These are phyloP conservation scores for Calonectria pseudoturangicola DNA, from an alignment of 2,329 filamentous ascomycete genomes.

Conservation along the genomic window DNA sequence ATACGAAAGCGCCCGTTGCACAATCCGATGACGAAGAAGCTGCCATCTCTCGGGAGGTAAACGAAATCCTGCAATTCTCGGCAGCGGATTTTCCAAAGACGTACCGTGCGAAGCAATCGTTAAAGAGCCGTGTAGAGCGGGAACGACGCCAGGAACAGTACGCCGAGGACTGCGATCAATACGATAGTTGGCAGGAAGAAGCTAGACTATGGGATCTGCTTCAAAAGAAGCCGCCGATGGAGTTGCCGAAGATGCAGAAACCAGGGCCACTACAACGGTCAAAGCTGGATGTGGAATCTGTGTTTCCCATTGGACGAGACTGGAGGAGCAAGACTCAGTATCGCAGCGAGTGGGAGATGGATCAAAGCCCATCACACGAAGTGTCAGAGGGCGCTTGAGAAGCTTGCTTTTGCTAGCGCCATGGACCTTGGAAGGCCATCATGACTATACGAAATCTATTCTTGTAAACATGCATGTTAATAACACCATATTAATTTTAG, in stretches of 20 bases:
- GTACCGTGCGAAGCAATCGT: conserved; percentile 58
- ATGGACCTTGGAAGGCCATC: not conserved
- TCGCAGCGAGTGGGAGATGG: conserved; percentile 66
- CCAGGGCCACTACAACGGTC: conserved; percentile 54
- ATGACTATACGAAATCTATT: not conserved
- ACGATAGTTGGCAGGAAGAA: conserved; percentile 65
- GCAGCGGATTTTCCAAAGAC: conserved; percentile 63
- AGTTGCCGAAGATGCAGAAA: conserved; percentile 56
- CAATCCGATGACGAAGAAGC: conserved; percentile 54
- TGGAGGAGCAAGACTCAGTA: conserved; percentile 64
- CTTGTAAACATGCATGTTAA: not conserved
- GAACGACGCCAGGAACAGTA: conserved; percentile 66
- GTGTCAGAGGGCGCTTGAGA: not conserved
- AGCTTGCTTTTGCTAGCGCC: not conserved
- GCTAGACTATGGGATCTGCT: conserved; percentile 67
- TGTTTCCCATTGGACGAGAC: conserved; percentile 60
- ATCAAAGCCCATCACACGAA: conserved; percentile 7
- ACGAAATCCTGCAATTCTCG: conserved; percentile 66
- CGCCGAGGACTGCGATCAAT: conserved; percentile 65
- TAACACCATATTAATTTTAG: conserved; percentile 18
- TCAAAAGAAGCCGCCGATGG: conserved; percentile 61
- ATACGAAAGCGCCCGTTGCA: conserved; percentile 38
- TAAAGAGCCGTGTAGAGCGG: conserved; percentile 62
- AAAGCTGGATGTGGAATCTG: conserved; percentile 59
- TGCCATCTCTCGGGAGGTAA: conserved; percentile 61